phyloP scores from a whole-genome alignment of 306 rosid genomes.

The Cicer pinnatifidum region DNA sequence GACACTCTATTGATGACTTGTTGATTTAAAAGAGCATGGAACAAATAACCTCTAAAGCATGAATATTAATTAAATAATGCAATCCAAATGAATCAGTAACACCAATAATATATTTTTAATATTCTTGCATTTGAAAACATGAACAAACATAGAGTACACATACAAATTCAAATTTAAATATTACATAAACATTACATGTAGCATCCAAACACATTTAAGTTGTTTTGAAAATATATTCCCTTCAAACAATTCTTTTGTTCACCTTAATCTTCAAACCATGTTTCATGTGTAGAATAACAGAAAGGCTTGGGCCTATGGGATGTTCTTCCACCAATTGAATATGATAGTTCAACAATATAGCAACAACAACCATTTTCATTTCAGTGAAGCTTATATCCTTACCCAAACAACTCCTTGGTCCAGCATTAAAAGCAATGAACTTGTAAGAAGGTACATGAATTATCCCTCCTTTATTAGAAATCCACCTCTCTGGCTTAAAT shows the following conservation, averaged over 20 bases:
- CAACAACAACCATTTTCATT: constrained; percentile 22
- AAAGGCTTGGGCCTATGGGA: constrained; percentile 1
- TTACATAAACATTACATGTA: not conserved
- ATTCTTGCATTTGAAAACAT: no score
- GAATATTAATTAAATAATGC: no score
- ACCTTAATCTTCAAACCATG: constrained; percentile 32
- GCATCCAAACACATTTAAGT: not conserved
- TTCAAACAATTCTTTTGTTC: constrained; percentile 11
- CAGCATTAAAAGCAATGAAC: constrained; percentile 37
- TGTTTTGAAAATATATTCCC: not conserved
- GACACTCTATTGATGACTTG: no score
- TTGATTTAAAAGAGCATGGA: no score
- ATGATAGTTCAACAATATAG: not conserved
- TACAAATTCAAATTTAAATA: no score
- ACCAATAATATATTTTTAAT: no score
- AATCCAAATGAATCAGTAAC: no score
- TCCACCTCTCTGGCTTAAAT: constrained; percentile 39
- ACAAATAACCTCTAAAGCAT: no score
- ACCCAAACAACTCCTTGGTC: constrained; percentile 33
- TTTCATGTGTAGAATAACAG: not conserved
- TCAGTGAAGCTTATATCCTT: constrained; percentile 2
- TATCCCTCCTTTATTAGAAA: constrained; percentile 16
- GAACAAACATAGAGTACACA: no score
- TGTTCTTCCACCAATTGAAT: constrained; percentile 34
- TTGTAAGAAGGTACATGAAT: constrained; percentile 33